These are phyloP conservation scores for Colletotrichum sp. DNA, from an alignment of 2,329 filamentous ascomycete species.

Conservation along the genomic window DNA sequence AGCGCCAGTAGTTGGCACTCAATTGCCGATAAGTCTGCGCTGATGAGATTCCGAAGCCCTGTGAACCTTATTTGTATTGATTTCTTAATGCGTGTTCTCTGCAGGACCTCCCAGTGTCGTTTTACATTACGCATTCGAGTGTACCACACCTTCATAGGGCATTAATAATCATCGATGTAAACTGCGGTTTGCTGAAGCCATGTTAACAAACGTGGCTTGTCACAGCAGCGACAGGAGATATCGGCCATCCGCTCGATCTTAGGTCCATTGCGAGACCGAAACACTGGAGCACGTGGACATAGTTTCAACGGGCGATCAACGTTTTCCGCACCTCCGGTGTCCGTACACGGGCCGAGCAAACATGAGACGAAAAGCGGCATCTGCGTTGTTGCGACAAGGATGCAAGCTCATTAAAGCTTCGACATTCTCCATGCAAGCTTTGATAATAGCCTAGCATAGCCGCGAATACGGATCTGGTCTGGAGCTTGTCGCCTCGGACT, in stretches of 20 bases:
- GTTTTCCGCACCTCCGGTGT: neutral
- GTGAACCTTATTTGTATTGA: neutral
- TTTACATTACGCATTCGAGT: fast-evolving
- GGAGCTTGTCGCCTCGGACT: neutral
- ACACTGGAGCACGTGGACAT: neutral
- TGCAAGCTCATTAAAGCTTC: neutral
- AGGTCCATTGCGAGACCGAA: neutral
- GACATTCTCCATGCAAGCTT: neutral
- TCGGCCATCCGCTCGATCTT: neutral
- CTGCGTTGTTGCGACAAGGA: neutral
- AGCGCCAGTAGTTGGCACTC: neutral
- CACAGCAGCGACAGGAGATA: neutral
- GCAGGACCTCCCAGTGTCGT: neutral
- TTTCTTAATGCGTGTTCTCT: neutral
- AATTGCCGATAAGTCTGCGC: neutral
- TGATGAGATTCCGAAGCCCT: neutral
- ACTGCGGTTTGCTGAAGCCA: neutral
- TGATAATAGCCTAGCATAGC: neutral
- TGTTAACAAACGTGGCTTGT: neutral
- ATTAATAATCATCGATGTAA: neutral
- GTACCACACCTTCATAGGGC: neutral
- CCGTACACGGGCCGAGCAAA: neutral
- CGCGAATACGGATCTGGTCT: neutral
- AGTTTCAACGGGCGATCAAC: neutral
- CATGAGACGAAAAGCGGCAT: neutral